Evolutionary conservation across 2,329 filamentous ascomycete species (phyloP).

Genomic region (Cercospora nicotianae): DNA sequence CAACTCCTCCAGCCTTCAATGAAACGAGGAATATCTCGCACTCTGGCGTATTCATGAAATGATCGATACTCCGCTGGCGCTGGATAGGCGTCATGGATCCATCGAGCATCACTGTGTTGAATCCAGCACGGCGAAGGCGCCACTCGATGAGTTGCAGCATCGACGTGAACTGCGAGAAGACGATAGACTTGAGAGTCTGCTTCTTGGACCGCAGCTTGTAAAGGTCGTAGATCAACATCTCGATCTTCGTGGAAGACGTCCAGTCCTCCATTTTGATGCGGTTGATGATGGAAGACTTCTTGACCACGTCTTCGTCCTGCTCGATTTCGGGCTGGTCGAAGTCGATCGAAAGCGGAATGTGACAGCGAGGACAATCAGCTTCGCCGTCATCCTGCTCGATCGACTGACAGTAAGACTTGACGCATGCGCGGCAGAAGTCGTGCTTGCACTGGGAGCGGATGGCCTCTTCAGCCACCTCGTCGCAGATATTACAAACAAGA

Average conservation of each 20-base stretch:
- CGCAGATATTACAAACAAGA: conserved; percentile 89
- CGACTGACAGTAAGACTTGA: conserved; percentile 75
- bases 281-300: conserved; percentile 97
- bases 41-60: conserved; percentile 93
- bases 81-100: conserved; percentile 92
- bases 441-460: conserved; percentile 90
- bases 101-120: conserved; percentile 97
- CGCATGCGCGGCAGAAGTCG: conserved; percentile 83
- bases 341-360: conserved; percentile 86
- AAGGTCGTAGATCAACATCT: conserved; percentile 90
- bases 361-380: conserved; percentile 82
- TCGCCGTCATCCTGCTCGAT: conserved; percentile 63
- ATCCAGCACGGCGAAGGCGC: conserved; percentile 92
- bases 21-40: conserved; percentile 97
- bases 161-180: conserved; percentile 95
- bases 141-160: conserved; percentile 98
- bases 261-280: conserved; percentile 98
- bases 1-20: conserved; percentile 92
- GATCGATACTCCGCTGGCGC: conserved; percentile 87
- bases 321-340: conserved; percentile 94
- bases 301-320: conserved; percentile 80
- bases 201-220: conserved; percentile 91
- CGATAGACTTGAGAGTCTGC: conserved; percentile 91
- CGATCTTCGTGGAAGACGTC: conserved; percentile 98
- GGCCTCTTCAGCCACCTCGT: conserved; percentile 92